A percentile compares a stretch with the other conserved stretches of the same genome.
Conservation (phyloP, 495 filamentous ascomycete genomes). For the Neurospora sp. region DNA sequence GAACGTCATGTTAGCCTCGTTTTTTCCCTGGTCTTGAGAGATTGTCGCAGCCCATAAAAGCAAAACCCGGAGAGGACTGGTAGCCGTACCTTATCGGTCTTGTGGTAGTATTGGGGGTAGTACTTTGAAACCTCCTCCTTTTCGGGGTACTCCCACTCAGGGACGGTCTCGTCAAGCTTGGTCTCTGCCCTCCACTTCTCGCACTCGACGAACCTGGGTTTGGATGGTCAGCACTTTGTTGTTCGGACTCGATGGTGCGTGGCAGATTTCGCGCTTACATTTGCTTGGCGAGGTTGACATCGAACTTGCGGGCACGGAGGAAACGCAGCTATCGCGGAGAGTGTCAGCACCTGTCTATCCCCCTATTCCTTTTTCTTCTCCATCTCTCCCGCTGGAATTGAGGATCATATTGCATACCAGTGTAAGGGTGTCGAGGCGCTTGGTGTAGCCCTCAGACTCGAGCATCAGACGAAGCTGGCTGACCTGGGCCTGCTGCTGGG, state of each 20-base stretch:
- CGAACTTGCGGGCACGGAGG: constrained; percentile 89
- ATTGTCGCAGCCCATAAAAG: neutral
- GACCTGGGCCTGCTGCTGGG: constrained; percentile 83
- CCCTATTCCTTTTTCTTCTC: neutral
- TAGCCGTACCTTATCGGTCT: constrained; percentile 78
- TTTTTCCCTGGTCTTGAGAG: neutral
- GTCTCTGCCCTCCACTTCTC: constrained; percentile 82
- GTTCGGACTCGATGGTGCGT: neutral
- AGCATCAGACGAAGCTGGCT: constrained; percentile 73
- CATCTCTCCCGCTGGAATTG: neutral
- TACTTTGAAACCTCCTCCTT: constrained; percentile 80
- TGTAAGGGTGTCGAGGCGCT: constrained; percentile 83
- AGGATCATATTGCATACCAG: constrained; percentile 43
- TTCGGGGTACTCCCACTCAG: constrained; percentile 79
- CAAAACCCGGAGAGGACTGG: neutral
- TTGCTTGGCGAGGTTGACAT: constrained; percentile 69
- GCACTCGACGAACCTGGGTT: constrained; percentile 71
- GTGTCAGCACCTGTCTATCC: constrained; percentile 8
- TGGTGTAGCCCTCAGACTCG: constrained; percentile 72
- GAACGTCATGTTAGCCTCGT: constrained; percentile 1
- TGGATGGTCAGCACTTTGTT: constrained; percentile 13
- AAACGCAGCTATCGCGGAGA: constrained; percentile 58
- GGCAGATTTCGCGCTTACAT: constrained; percentile 50
- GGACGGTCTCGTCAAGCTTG: constrained; percentile 74
- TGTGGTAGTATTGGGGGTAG: constrained; percentile 99